Conservation (phyloP, 306 rosid species). For the Cicer arietinum region DNA sequence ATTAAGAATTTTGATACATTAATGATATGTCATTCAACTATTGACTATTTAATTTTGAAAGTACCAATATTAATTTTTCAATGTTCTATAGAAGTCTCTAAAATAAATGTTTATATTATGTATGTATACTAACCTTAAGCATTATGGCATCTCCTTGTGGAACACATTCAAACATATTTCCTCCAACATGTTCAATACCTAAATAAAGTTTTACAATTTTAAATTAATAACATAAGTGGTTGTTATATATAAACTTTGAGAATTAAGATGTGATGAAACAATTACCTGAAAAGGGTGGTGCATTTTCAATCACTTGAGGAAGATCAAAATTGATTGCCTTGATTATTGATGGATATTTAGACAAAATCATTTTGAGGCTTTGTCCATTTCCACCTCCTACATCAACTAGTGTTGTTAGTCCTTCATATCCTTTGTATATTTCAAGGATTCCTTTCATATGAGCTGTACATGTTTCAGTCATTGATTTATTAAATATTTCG, state of each 20-base stretch:
- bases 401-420: not conserved
- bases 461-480: not conserved
- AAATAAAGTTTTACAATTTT: not conserved
- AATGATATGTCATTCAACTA: too few relatives aligned
- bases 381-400: not conserved
- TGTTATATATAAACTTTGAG: too few relatives aligned
- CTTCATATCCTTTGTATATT: constrained; percentile 22
- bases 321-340: not conserved
- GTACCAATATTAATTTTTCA: too few relatives aligned
- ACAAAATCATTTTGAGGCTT: not conserved
- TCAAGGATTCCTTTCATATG: constrained; percentile 32
- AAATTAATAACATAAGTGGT: too few relatives aligned
- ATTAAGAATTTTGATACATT: too few relatives aligned
- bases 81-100: too few relatives aligned
- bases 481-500: constrained; percentile 23
- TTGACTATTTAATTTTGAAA: too few relatives aligned
- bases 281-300: constrained; percentile 28
- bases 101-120: too few relatives aligned
- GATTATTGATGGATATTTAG: not conserved
- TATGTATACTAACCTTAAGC: not conserved
- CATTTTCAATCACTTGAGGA: constrained; percentile 18
- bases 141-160: constrained; percentile 1
- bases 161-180: constrained; percentile 19
- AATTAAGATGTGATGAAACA: not conserved
- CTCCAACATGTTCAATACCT: constrained; percentile 40